phyloP scores from a whole-genome alignment of 129 eudicot species.

The Artemisia tridentata region DNA sequence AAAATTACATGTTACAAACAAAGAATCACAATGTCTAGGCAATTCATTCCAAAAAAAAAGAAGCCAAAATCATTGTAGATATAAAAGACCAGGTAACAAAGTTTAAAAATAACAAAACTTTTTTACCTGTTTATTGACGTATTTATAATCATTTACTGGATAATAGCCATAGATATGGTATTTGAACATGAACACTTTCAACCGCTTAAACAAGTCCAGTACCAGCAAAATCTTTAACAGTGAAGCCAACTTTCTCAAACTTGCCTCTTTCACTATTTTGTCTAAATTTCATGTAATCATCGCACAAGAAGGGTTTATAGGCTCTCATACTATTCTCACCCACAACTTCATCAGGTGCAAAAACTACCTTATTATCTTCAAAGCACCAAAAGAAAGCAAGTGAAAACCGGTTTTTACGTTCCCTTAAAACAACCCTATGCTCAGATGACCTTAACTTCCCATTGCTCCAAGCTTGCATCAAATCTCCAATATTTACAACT shows the following conservation, averaged over 20 bases:
- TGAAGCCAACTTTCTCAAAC: constrained; percentile 92
- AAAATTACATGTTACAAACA: constrained; percentile 23
- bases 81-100: constrained; percentile 5
- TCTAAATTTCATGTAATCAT: constrained; percentile 71
- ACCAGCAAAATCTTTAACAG: constrained; percentile 89
- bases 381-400: constrained; percentile 95
- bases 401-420: constrained; percentile 55
- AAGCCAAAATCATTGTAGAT: neutral
- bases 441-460: constrained; percentile 80
- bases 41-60: constrained; percentile 1
- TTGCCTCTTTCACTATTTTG: constrained; percentile 72
- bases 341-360: constrained; percentile 76
- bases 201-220: constrained; percentile 10
- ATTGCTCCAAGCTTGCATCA: constrained; percentile 96
- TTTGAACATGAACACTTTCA: neutral
- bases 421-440: constrained; percentile 72
- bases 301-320: constrained; percentile 72
- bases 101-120: constrained; percentile 17
- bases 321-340: constrained; percentile 53
- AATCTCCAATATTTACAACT: constrained; percentile 80
- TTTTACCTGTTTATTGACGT: constrained; percentile 22
- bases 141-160: neutral
- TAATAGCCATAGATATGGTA: neutral
- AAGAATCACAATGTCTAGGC: constrained; percentile 27
- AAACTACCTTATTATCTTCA: constrained; percentile 76